Evolutionary conservation across 371 early-diverging fungal genomes (phyloP), one percentile per base, ranked within the genome.

Genomic region (Mucor irregularis): DNA sequence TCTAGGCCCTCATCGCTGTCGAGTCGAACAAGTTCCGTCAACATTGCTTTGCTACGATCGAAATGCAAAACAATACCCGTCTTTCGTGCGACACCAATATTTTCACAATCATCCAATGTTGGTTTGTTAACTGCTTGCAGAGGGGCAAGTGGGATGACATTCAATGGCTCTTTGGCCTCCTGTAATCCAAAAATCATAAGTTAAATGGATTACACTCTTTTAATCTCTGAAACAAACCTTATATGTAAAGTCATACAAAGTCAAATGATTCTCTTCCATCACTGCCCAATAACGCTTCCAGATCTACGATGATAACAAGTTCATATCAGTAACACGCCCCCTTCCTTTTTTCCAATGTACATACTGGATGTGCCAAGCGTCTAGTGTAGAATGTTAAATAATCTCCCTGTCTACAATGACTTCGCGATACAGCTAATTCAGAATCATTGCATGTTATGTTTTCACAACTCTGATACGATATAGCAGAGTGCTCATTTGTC

Each of bases 211-310:
- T n/a, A n/a, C n/a, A n/a, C n/a, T n/a, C n/a, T n/a, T n/a, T n/a
- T n/a, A n/a, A n/a, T n/a, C n/a, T n/a, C n/a, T n/a, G n/a, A n/a
- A n/a, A 17, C 6, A 11, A 43, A 62, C 62, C 49, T 62, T 62
- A 37, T 46, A 56, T 25, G 53, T 51, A 21, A 64, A 64, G 28
- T 64, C 64, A 30, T 64, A 55, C 25, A 64, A 25, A 3, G 51
- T n/a, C 2, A 64, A 24, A 9, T 58, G 55, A n/a, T 48, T 31
- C 4, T 42, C 52, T 14, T 55, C 52, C 51, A 55, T 34, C 22
- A 38, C 28, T 2, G 48, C 64, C 64, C 64, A 64, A 28, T 55
- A 64, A 1, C 64, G 54, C 31, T 55, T 64, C 64, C 64, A 64
- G 34, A 49, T 50, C 64, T 64, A 43, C n/a, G n/a, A 21, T 19